Conservation (phyloP, 139 green algal species). For the Monoraphidium neglectum region DNA sequence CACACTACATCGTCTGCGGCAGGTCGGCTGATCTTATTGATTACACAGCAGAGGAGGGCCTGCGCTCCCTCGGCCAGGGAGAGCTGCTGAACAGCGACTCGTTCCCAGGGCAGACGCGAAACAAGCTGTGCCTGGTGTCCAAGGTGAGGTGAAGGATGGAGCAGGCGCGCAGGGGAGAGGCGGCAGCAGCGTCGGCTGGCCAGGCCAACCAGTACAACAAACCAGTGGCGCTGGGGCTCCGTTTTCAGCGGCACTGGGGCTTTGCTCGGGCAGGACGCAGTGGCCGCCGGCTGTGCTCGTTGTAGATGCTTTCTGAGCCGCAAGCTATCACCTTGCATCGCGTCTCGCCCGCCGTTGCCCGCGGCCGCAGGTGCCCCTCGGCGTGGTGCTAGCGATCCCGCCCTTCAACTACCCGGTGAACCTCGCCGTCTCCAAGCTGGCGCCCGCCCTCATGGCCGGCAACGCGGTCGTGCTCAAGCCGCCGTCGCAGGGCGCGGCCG, state of each 20-base stretch:
- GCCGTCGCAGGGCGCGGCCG: slow-evolving; percentile 88
- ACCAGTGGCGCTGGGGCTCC: no score
- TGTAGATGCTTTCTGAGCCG: no score
- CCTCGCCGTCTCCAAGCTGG: slow-evolving; percentile 94
- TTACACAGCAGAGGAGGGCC: slow-evolving; percentile 94
- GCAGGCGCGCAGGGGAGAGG: no score
- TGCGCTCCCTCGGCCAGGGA: slow-evolving; percentile 83
- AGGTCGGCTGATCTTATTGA: slow-evolving; percentile 86
- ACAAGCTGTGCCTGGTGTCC: slow-evolving; percentile 89
- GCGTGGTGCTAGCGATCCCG: slow-evolving; percentile 93
- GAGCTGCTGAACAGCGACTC: slow-evolving; percentile 86
- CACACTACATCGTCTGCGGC: no score
- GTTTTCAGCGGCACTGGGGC: no score
- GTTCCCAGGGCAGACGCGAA: slow-evolving; percentile 89
- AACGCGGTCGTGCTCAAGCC: slow-evolving; percentile 97
- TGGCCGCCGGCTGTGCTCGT: no score
- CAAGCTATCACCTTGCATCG: neutral
- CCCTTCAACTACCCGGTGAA: slow-evolving; percentile 99
- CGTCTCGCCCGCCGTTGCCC: neutral
- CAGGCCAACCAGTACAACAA: no score
- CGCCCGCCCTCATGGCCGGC: slow-evolving; percentile 93
- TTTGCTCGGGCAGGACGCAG: no score
- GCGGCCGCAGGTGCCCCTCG: slow-evolving; percentile 78
- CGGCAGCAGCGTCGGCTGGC: no score
- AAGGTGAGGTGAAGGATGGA: slow-evolving; percentile 54